Evolutionary conservation across 2,329 filamentous ascomycete species (phyloP).

Genomic region (Pseudocercospora vitis): DNA sequence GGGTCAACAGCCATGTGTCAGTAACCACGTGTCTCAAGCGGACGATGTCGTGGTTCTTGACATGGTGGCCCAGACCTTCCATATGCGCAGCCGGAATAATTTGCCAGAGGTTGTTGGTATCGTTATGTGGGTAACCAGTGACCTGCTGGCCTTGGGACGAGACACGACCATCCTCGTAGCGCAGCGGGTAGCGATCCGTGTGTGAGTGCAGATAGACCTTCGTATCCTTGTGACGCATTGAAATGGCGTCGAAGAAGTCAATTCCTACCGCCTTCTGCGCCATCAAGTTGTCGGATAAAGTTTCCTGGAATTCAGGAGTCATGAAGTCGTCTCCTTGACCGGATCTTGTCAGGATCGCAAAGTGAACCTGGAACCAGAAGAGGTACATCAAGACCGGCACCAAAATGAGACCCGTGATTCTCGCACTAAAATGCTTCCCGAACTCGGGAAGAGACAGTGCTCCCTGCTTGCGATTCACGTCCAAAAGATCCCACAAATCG

Average conservation of each 20-base stretch:
- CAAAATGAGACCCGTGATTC: conserved; percentile 80
- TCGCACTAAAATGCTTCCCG: conserved; percentile 84
- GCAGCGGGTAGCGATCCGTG: conserved; percentile 80
- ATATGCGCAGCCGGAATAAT: conserved; percentile 67
- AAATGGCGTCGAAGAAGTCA: conserved; percentile 85
- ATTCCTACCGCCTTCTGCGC: conserved; percentile 80
- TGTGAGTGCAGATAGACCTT: conserved; percentile 96
- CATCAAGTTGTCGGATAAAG: conserved; percentile 91
- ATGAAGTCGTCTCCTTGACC: conserved; percentile 98
- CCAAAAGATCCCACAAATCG: conserved; percentile 90
- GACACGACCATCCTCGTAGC: conserved; percentile 95
- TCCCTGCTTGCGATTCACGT: conserved; percentile 81
- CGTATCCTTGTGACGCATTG: conserved; percentile 93
- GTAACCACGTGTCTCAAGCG: conserved; percentile 85
- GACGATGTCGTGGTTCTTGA: conserved; percentile 82
- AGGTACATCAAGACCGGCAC: conserved; percentile 97
- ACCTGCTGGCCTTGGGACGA: conserved; percentile 97
- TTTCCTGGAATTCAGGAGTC: conserved; percentile 97
- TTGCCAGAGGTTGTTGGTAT: conserved; percentile 99
- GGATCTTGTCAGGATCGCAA: conserved; percentile 80
- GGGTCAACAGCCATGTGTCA: conserved; percentile 81
- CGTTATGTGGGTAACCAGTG: conserved; percentile 95
- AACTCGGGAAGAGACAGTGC: conserved; percentile 78
- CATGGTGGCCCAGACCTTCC: conserved; percentile 60
- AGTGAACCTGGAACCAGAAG: conserved; percentile 99